Evolutionary conservation across 2,329 filamentous ascomycete genomes (phyloP).

Genomic region (Penicillium sp.): DNA sequence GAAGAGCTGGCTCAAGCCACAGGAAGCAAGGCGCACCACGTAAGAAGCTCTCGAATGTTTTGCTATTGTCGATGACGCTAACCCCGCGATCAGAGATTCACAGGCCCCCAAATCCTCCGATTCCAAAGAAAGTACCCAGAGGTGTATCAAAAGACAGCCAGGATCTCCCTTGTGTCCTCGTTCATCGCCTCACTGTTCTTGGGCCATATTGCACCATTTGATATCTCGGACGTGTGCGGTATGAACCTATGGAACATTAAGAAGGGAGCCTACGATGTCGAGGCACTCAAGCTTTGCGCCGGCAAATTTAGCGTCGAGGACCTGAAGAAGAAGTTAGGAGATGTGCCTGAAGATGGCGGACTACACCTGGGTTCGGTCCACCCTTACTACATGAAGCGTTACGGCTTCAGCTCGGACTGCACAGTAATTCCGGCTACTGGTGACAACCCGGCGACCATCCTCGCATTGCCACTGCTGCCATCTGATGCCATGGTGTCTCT

Average conservation of each 20-base stretch:
- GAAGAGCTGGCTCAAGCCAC: slow-evolving; percentile 73
- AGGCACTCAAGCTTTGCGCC: slow-evolving; percentile 72
- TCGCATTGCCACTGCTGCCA: slow-evolving; percentile 80
- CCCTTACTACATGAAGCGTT: slow-evolving; percentile 73
- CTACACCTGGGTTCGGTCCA: slow-evolving; percentile 72
- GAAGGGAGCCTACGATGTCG: slow-evolving; percentile 68
- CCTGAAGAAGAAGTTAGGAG: slow-evolving; percentile 74
- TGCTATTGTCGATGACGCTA: slow-evolving; percentile 1
- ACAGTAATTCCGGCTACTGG: slow-evolving; percentile 84
- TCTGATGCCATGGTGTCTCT: slow-evolving; percentile 92
- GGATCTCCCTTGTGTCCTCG: slow-evolving; percentile 91
- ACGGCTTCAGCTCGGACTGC: slow-evolving; percentile 73
- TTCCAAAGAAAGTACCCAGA: slow-evolving; percentile 77
- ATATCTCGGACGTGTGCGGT: slow-evolving; percentile 91
- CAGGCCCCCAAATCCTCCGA: slow-evolving; percentile 91
- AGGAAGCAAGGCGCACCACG: slow-evolving; percentile 92
- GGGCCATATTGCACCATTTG: slow-evolving; percentile 80
- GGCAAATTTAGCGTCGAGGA: slow-evolving; percentile 62
- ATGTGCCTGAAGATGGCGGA: slow-evolving; percentile 77
- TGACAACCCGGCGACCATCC: slow-evolving; percentile 93
- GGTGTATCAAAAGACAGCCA: slow-evolving; percentile 74
- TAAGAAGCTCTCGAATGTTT: slow-evolving; percentile 45
- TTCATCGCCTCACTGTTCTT: slow-evolving; percentile 91
- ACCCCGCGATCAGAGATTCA: slow-evolving; percentile 69
- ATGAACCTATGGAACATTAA: slow-evolving; percentile 96